Evolutionary conservation across 768 basidiomycete species (phyloP), one percentile per base, ranked within the genome.

Genomic region (Chiua virens): DNA sequence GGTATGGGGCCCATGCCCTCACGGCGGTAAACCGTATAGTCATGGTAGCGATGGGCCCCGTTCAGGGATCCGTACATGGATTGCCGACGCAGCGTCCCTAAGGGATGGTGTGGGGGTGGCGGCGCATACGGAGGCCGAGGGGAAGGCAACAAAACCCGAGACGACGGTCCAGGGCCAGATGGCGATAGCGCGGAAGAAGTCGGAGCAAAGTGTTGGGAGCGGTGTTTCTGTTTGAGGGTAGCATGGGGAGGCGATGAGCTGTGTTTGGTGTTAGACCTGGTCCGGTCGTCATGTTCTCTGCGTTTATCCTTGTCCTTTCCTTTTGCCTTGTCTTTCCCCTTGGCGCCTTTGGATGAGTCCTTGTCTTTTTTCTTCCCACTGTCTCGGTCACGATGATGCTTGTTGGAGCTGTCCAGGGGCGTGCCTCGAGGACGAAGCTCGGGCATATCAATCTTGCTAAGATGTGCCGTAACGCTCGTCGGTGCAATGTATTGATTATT

Each of bases 391-490:
- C 25, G 46, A 20, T 6, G 21, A 5, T 15, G 11, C 28, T 8
- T 36, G 53, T 9, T 18, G 41, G 34, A 17, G 32, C 32, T 25
- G 11, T 48, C 35, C 4, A 10, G 18, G 3, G 30, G 39, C 17
- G 49, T 28, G 0, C 59, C 25, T 20, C 60, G 53, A 5, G 63
- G 60, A 6, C 52, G 79, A 15, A 93, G 77, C 63, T 93, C 90
- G 0, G 89, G 90, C 82, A 93, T 92, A 14, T 85, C 75, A 42
- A 93, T 90, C 75, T 92, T 92, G 75, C 89, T 89, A 17, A 93
- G 68, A 65, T 92, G 89, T 2, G 92, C 76, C 0, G 76, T 78
- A 0, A 93, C 74, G 54, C 78, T 83, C 30, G 74, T 77, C 1
- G 89, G 90, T 1, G 90, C 89, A 3, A 73, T 68, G 62, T 92